Conservation (phyloP, 441 rosid species). For the Metrosideros polymorpha region DNA sequence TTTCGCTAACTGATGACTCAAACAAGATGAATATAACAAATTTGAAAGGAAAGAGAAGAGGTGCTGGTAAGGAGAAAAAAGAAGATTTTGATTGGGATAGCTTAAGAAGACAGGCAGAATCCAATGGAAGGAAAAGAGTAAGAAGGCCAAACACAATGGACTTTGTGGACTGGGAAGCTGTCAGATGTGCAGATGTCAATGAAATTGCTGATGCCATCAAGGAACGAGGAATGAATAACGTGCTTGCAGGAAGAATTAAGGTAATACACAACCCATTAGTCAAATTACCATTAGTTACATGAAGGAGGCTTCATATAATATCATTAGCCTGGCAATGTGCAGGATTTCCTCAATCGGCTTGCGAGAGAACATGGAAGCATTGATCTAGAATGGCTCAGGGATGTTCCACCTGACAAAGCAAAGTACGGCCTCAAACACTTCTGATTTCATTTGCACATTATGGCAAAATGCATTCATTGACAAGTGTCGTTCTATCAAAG, state of each 20-base stretch:
- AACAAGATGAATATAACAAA: slow-evolving; percentile 12
- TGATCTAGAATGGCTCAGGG: slow-evolving; percentile 70
- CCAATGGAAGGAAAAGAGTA: slow-evolving; percentile 25
- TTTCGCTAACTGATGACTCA: slow-evolving; percentile 17
- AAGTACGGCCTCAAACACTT: slow-evolving; percentile 27
- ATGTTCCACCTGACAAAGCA: slow-evolving; percentile 60
- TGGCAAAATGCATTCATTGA: too few relatives aligned
- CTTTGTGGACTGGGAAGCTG: slow-evolving; percentile 54
- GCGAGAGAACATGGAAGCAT: slow-evolving; percentile 44
- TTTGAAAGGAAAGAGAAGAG: slow-evolving; percentile 29
- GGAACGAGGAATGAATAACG: slow-evolving; percentile 62
- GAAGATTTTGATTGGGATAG: slow-evolving; percentile 47
- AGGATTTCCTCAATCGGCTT: slow-evolving; percentile 58
- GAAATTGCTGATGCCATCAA: slow-evolving; percentile 47
- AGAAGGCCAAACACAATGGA: too few relatives aligned
- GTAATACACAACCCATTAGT: slow-evolving; percentile 10
- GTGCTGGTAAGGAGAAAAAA: slow-evolving; percentile 30
- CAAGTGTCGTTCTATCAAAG: too few relatives aligned
- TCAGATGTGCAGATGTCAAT: slow-evolving; percentile 38
- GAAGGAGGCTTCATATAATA: background rate
- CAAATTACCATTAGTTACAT: background rate
- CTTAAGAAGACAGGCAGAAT: slow-evolving; percentile 39
- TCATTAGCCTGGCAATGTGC: slow-evolving; percentile 18
- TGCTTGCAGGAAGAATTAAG: slow-evolving; percentile 63
- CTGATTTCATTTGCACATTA: too few relatives aligned